A percentile compares a stretch with the other conserved stretches of the same genome.
These are phyloP conservation scores for Saturnispora saitoi DNA, from an alignment of 805 yeast species.

Conservation along the genomic window DNA sequence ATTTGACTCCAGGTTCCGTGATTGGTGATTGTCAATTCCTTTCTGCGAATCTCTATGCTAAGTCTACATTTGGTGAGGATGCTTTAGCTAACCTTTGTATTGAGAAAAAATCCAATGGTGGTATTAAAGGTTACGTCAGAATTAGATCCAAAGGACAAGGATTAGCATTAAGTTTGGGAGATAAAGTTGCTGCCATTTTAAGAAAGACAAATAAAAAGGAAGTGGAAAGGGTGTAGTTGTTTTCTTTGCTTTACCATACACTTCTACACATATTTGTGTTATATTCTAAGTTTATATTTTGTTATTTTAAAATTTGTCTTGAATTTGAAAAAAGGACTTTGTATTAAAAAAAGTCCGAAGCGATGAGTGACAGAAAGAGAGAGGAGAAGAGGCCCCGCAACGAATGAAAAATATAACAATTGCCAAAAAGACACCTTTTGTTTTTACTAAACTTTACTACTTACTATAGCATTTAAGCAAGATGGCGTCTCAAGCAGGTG, in stretches of 20 bases:
- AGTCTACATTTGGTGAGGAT: slow-evolving; percentile 93
- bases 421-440: neutral
- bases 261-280: neutral
- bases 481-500: slow-evolving; percentile 8
- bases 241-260: neutral
- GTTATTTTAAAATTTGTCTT: neutral
- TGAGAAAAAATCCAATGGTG: slow-evolving; percentile 68
- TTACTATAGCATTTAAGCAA: neutral
- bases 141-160: slow-evolving; percentile 98
- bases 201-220: slow-evolving; percentile 36
- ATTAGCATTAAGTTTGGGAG: slow-evolving; percentile 89
- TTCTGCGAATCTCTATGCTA: slow-evolving; percentile 88
- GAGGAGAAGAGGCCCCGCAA: neutral
- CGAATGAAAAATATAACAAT: neutral
- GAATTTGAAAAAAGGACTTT: neutral
- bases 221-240: slow-evolving; percentile 1
- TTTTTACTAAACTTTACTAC: neutral
- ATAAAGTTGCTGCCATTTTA: slow-evolving; percentile 79
- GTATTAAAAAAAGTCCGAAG: neutral
- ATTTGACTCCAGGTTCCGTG: slow-evolving; percentile 88
- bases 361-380: neutral
- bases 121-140: slow-evolving; percentile 87
- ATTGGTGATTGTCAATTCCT: slow-evolving; percentile 84
- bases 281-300: neutral
- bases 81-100: slow-evolving; percentile 93